Base-by-base conservation (phyloP, 208 protist species). In the Vickermania ingenoplastis region DNA sequence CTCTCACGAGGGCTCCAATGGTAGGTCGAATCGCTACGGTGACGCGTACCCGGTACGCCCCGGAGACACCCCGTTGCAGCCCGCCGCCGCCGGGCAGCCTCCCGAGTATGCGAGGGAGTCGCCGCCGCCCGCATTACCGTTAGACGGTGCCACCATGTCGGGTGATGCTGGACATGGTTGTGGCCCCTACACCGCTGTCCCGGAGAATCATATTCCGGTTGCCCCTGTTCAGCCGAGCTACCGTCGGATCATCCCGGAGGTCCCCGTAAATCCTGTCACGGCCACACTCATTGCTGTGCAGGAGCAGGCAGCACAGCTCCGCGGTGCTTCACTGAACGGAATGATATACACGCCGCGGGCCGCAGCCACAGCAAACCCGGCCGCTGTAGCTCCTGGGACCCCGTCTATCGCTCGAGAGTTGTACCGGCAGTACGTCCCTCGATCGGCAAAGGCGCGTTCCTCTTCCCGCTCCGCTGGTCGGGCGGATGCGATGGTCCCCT, bases 271-370 rank as follows among this genome's bases (percentile, higher is more conserved):
- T 57, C 67, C 74, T 0, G 69, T 75, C 21, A 71, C 65, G 0
- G 64, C 70, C n/a, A 77, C 71, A 21, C 59, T 89, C 51, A 63
- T 76, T 36, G 63, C 69, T n/a, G 73, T 83, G n/a, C 68, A 76
- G 57, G 72, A 80, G 24, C 77, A 85, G 55, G 65, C 73, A 31
- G 61, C 58, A 26, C 57, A 83, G 57, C 64, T 82, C 50, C 69
- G 73, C 23, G 24, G 21, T 21, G 7, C 50, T 25, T 11, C 50
- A 11, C 5, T 7, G 13, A 21, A 13, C 7, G 50, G 50, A 54
- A 25, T 5, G 7, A 21, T 54, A 21, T 13, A 54, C 11, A 54
- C 50, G 7, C 50, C 50, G 24, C 11, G 50, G 23, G 24, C 50
- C 11, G 36, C 11, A n/a, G 11, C 11, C 7, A 48, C 11, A n/a